A percentile compares a stretch with the other conserved stretches of the same genome.
Conservation (phyloP, 441 rosid genomes). For the Eutrema salsugineum region DNA sequence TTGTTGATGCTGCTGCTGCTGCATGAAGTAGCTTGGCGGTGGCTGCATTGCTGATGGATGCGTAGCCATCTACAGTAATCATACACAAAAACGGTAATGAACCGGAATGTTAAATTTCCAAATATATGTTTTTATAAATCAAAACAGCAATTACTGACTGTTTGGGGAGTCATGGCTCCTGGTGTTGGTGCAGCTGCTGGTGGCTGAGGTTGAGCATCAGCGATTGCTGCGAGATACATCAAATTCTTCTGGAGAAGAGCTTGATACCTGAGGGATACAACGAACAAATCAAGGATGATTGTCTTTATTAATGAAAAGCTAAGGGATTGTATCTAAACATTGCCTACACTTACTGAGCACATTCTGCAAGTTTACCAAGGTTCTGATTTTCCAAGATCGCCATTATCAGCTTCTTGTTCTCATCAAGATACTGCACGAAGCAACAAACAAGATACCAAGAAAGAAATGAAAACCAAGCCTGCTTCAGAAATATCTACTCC, state of each 20-base stretch:
- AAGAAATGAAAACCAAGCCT: background rate
- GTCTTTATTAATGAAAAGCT: background rate
- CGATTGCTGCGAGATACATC: slow-evolving; percentile 97
- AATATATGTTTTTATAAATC: background rate
- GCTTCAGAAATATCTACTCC: background rate
- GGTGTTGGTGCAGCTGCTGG: slow-evolving; percentile 28
- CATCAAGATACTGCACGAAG: slow-evolving; percentile 84
- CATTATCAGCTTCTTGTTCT: slow-evolving; percentile 85
- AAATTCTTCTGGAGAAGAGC: slow-evolving; percentile 85
- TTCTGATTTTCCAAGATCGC: slow-evolving; percentile 93
- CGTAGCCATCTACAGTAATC: slow-evolving; percentile 60
- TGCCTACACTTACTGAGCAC: slow-evolving; percentile 77
- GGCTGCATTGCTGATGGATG: slow-evolving; percentile 66
- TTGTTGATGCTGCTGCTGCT: slow-evolving; percentile 76
- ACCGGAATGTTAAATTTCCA: background rate
- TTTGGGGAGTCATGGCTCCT: slow-evolving; percentile 67
- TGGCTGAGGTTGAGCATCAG: slow-evolving; percentile 92
- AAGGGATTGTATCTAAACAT: background rate
- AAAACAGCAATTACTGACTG: slow-evolving; percentile 17
- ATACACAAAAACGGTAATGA: background rate
- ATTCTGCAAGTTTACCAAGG: slow-evolving; percentile 85
- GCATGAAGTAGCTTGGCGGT: slow-evolving; percentile 69
- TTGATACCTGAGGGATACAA: slow-evolving; percentile 52
- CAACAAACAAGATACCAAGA: slow-evolving; percentile 11
- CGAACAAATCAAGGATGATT: background rate